Percentiles rank a stretch among this genome's conserved stretches.
Conservation (phyloP, 2,329 filamentous ascomycete genomes). For the Ascochyta fabae region DNA sequence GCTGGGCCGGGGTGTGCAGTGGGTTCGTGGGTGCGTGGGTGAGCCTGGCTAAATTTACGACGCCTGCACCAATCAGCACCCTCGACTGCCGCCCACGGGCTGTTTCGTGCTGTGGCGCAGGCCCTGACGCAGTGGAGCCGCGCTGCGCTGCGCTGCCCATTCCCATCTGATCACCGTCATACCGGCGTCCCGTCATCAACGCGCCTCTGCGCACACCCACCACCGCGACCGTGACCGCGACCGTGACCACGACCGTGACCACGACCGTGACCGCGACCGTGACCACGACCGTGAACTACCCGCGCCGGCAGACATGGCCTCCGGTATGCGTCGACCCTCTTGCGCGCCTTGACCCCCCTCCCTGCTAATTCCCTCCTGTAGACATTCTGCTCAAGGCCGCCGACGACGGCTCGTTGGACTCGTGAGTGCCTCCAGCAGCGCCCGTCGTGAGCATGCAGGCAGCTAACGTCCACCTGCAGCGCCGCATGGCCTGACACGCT, state of each 20-base stretch:
- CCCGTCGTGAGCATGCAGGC: neutral
- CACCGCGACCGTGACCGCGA: too few species aligned
- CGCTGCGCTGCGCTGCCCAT: neutral
- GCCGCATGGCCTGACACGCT: slow-evolving; percentile 73
- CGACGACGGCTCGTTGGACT: slow-evolving; percentile 64
- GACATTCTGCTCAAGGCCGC: slow-evolving; percentile 64
- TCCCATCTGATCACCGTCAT: slow-evolving; percentile 11
- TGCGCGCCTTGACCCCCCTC: neutral
- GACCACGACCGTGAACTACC: neutral
- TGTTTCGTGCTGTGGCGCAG: slow-evolving; percentile 21
- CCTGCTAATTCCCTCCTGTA: slow-evolving; percentile 36
- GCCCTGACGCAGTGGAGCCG: neutral
- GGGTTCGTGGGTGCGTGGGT: too few species aligned
- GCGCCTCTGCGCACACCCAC: slow-evolving; percentile 1
- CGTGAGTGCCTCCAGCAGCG: slow-evolving; percentile 53
- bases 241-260: neutral
- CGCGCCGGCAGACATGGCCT: slow-evolving; percentile 17
- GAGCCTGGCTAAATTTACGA: slow-evolving; percentile 1
- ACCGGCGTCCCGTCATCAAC: slow-evolving; percentile 1
- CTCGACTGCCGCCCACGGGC: neutral
- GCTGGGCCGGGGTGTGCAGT: neutral
- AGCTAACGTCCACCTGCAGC: slow-evolving; percentile 53
- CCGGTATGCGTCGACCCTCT: slow-evolving; percentile 8
- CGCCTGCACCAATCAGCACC: neutral
- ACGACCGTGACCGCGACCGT: too few species aligned